Conservation (phyloP, 768 basidiomycete genomes). For the Zangia roseola region DNA sequence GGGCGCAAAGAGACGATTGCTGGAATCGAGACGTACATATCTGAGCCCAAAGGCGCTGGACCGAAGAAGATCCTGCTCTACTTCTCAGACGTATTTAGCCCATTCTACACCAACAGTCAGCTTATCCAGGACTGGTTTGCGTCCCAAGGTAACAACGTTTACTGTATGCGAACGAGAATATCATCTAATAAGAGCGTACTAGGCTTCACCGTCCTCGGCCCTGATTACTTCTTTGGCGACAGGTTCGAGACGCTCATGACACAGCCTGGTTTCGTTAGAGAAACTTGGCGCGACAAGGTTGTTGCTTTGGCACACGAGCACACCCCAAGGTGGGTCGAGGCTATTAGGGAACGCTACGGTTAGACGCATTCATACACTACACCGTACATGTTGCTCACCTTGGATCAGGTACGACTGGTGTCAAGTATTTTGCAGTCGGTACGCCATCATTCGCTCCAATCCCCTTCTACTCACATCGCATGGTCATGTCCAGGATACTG, state of each 20-base stretch:
- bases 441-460: too few species aligned
- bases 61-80: constrained; percentile 52
- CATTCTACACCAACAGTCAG: constrained; percentile 57
- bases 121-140: constrained; percentile 67
- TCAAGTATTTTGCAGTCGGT: too few species aligned
- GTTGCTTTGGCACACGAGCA: constrained; percentile 37
- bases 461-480: neutral
- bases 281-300: constrained; percentile 41
- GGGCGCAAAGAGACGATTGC: constrained; percentile 34
- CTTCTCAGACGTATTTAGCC: constrained; percentile 59
- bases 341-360: constrained; percentile 51
- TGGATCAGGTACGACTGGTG: too few species aligned
- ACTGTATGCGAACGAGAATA: too few species aligned
- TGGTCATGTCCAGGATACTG: constrained; percentile 49
- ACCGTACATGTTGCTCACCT: too few species aligned
- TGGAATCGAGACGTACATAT: constrained; percentile 53
- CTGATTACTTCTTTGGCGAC: constrained; percentile 67
- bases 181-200: neutral
- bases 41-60: constrained; percentile 37
- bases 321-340: constrained; percentile 52
- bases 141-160: constrained; percentile 42
- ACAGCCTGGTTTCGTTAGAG: constrained; percentile 37
- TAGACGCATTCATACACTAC: neutral
- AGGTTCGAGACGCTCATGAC: constrained; percentile 41
- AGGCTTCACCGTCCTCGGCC: constrained; percentile 60